Evolutionary conservation across 208 protist genomes (phyloP), one percentile per base, ranked within the genome.

Genomic region (Balamuthia mandrillaris): DNA sequence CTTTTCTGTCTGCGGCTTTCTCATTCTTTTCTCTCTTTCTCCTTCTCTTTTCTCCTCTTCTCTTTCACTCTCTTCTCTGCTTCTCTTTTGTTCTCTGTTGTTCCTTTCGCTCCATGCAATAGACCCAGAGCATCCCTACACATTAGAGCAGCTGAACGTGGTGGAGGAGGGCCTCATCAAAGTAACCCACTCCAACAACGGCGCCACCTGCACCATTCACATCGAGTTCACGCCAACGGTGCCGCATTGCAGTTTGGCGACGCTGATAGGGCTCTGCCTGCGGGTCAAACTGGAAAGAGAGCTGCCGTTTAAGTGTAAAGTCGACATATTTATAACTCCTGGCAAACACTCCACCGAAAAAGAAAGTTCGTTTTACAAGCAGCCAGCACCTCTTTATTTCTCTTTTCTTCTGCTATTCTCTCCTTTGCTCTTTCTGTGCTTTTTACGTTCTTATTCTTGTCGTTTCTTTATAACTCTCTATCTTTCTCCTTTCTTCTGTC

Each of bases 141-240:
- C 91, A 49, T 77, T 94, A 21, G 91, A 94, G 77, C 86, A 94
- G 86, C 82, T 94, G 35, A 92, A 92, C 18, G 88, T 94, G 10
- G 88, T 94, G 9, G 31, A 54, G 42, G 81, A 89, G 49, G 88
- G 92, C 9, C 37, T 66, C 41, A 78, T 89, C 12, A 2, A 41
- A 10, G 81, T 92, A 7, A 39, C 49, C 31, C 44, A 72, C 68
- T 24, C 81, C 52, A 44, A 37, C 29, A 9, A 65, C 56, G 52
- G 35, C 42, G 56, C 52, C 42, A 58, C 39, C 2, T n/a, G n/a
- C n/a, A n/a, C n/a, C n/a, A 90, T 94, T 39, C 49, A 33, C 14
- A 87, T 94, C 24, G 58, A 88, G 27, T 94, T 94, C 70, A 91
- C 86, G 41, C 92, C 92, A 3, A 94, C 92, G n/a, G 91, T 94